Base-by-base conservation (phyloP, 2,329 filamentous ascomycete species). In the Fusarium camptoceras region DNA sequence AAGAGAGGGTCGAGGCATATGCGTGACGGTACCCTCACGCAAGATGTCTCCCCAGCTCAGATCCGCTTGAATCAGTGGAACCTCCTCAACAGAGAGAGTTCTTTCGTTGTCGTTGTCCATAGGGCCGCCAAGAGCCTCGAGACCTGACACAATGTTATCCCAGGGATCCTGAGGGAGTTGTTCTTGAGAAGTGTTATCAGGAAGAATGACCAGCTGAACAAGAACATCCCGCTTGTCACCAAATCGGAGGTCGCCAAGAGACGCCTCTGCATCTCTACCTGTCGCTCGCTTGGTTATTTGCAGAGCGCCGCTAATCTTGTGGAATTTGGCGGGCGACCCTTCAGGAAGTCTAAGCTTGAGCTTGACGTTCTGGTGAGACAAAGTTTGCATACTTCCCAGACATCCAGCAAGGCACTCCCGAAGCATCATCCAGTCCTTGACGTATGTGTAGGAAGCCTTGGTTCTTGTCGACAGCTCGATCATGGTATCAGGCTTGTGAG, bases 341-440 rank as follows among this genome's bases (percentile, higher is more conserved):
- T 99, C 96, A 0, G 96, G 96, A 10, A 99, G 84, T 74, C 93
- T 93, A 59, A 99, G 88, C 84, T 97, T 97, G 57, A 99, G 87
- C 83, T 97, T 98, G 60, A 97, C 96, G 76, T 98, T 98, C 79
- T 98, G 96, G 78, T 99, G 96, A n/a, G 96, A 98, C 28, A 94
- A 91, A 4, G 93, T 94, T 80, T 99, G 96, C 78, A 98, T 87
- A 16, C 94, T 91, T 48, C 96, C 96, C 28, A 99, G 84, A 76
- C 95, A 98, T 44, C 96, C 96, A 25, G 94, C 96, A 46, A 98
- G 87, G 78, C 96, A 98, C 80, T 99, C 96, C 28, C 96, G 91
- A 37, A 99, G 87, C 95, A 98, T 99, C 95, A 98, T 98, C 96
- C 96, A 99, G 80, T 99, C 96, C 82, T 98, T 99, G 73, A 99